A percentile compares a stretch with the other conserved stretches of the same genome.
Evolutionary conservation across 768 basidiomycete genomes (phyloP).

Genomic region (Filobasidium wieringae): DNA sequence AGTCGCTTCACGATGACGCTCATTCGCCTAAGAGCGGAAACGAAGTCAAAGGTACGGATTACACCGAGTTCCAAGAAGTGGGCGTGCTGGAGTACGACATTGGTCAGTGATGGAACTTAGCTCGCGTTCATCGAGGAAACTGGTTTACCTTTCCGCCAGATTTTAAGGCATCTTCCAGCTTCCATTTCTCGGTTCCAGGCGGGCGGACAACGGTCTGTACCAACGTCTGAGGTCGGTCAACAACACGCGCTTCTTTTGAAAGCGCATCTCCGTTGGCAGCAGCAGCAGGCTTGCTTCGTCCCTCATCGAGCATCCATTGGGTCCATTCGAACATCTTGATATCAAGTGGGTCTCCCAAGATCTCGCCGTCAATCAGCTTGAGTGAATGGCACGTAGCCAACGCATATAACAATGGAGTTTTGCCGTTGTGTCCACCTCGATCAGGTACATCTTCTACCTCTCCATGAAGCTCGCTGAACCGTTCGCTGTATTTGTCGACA

Average conservation of each 20-base stretch:
- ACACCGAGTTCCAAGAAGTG: constrained; percentile 96
- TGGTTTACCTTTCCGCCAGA: constrained; percentile 60
- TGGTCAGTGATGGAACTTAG: not conserved
- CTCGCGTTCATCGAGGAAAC: not conserved
- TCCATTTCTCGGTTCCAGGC: constrained; percentile 81
- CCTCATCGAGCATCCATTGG: constrained; percentile 90
- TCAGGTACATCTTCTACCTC: constrained; percentile 73
- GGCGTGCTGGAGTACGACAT: constrained; percentile 53
- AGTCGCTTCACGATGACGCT: constrained; percentile 93
- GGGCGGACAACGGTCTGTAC: constrained; percentile 95
- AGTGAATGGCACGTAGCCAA: constrained; percentile 92
- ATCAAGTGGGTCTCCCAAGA: constrained; percentile 93
- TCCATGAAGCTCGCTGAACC: constrained; percentile 80
- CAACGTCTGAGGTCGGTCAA: constrained; percentile 62
- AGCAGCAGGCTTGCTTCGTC: constrained; percentile 48
- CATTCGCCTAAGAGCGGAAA: constrained; percentile 85
- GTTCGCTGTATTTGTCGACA: constrained; percentile 57
- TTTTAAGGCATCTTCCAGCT: constrained; percentile 83
- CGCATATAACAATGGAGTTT: constrained; percentile 78
- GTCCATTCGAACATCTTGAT: constrained; percentile 98
- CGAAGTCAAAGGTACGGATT: constrained; percentile 90
- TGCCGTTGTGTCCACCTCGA: constrained; percentile 48
- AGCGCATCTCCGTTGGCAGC: constrained; percentile 39
- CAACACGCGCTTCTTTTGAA: constrained; percentile 13
- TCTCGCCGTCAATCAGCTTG: constrained; percentile 71